These are phyloP conservation scores for Epichloe hybrida DNA, from an alignment of 2,329 filamentous ascomycete species.

Conservation along the genomic window DNA sequence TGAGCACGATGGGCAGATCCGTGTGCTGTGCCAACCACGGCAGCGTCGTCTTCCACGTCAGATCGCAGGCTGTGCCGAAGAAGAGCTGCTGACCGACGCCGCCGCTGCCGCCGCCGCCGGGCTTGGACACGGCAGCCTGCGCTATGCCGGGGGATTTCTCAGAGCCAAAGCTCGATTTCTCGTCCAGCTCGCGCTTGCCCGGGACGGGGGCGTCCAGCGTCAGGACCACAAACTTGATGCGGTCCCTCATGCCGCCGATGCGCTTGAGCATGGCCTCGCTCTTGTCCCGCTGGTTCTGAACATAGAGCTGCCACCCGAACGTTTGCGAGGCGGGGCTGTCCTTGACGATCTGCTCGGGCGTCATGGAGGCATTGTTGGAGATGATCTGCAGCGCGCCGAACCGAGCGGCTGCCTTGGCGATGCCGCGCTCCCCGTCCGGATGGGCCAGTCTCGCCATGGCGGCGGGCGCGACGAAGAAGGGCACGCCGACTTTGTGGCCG, in stretches of 20 bases:
- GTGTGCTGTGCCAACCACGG: conserved; percentile 77
- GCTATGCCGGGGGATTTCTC: conserved; percentile 31
- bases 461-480: conserved; percentile 74
- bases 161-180: conserved; percentile 52
- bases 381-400: conserved; percentile 77
- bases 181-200: conserved; percentile 80
- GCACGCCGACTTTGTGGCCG: conserved; percentile 58
- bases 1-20: conserved; percentile 74
- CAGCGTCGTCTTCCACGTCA: conserved; percentile 74
- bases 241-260: conserved; percentile 54
- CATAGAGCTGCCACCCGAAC: conserved; percentile 94
- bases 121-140: conserved; percentile 14
- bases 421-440: conserved; percentile 72
- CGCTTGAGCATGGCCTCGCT: conserved; percentile 67
- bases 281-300: conserved; percentile 72
- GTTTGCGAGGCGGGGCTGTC: conserved; percentile 58
- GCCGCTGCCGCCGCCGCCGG: conserved; percentile 44
- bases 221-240: conserved; percentile 72
- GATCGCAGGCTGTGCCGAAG: conserved; percentile 70
- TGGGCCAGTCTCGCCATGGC: conserved; percentile 85
- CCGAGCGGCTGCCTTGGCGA: conserved; percentile 61
- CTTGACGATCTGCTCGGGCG: conserved; percentile 76
- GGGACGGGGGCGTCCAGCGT: conserved; percentile 87
- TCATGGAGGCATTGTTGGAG: conserved; percentile 86
- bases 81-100: conserved; percentile 74